phyloP scores from a whole-genome alignment of 208 protist species.

The Trichomonas vaginalis region DNA sequence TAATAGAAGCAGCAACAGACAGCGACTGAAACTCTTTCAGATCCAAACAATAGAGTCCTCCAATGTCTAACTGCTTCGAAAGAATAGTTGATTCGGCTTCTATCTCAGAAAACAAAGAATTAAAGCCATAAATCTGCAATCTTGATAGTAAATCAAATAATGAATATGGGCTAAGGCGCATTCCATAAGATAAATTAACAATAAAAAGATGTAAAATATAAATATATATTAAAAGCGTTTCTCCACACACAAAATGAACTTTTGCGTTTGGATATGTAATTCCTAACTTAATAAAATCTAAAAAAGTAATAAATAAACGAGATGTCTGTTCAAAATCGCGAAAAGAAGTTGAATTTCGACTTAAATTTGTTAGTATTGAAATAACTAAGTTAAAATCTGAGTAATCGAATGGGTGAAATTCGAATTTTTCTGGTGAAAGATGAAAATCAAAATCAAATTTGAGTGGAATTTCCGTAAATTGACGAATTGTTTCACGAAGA shows the following conservation, averaged over 20 bases:
- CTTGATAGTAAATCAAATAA: not conserved
- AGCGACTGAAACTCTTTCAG: not conserved
- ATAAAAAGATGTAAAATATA: not conserved
- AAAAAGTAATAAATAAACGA: not conserved
- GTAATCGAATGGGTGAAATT: not conserved
- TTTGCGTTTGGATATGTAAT: not conserved
- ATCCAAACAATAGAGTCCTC: not conserved
- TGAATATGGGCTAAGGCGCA: not conserved
- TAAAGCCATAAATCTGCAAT: not conserved
- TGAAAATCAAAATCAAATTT: not conserved
- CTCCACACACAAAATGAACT: not conserved
- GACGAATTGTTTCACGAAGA: not conserved
- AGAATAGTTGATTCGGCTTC: not conserved
- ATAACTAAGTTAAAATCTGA: not conserved
- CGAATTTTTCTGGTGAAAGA: not conserved
- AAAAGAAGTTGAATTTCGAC: not conserved
- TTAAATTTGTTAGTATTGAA: not conserved
- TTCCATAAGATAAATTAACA: not conserved
- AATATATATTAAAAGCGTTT: not conserved
- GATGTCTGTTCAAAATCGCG: not conserved
- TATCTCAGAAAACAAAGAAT: not conserved
- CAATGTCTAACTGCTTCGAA: not conserved
- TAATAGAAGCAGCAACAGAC: not conserved
- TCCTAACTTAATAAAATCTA: not conserved
- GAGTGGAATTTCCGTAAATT: not conserved